These are phyloP conservation scores for Fagus crenata DNA, from an alignment of 306 rosid genomes.

Conservation along the genomic window DNA sequence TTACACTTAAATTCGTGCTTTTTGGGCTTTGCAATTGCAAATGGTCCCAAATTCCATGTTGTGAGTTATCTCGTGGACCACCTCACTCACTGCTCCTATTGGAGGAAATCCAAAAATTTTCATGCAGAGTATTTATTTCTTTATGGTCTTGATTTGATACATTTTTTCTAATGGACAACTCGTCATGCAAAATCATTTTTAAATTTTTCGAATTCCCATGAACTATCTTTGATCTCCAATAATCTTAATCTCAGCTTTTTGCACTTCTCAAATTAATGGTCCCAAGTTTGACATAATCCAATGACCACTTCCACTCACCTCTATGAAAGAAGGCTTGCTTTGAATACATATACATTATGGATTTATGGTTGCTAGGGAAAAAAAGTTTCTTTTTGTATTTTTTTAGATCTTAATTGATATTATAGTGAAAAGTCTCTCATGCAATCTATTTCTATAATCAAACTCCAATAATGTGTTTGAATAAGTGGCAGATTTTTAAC, in stretches of 20 bases:
- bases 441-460: background rate
- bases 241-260: background rate
- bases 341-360: background rate
- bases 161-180: background rate
- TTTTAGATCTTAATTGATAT: background rate
- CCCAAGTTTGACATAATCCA: background rate
- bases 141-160: background rate
- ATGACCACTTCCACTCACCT: constrained; percentile 19
- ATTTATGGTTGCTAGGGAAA: background rate
- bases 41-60: constrained; percentile 56
- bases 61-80: constrained; percentile 40
- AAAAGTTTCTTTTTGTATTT: background rate
- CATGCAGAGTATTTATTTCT: constrained; percentile 9
- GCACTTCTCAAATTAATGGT: background rate
- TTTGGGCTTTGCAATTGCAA: constrained; percentile 31
- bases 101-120: constrained; percentile 15
- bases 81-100: constrained; percentile 25
- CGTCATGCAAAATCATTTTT: background rate
- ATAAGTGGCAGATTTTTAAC: constrained; percentile 30
- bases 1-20: constrained; percentile 40
- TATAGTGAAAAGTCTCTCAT: background rate
- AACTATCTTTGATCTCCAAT: background rate
- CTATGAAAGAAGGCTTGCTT: background rate
- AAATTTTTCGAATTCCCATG: background rate
- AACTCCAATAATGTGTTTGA: constrained; percentile 17